A percentile compares a stretch with the other conserved stretches of the same genome.
These are phyloP conservation scores for Neofusicoccum laricinum DNA, from an alignment of 2,329 filamentous ascomycete species.

Conservation along the genomic window DNA sequence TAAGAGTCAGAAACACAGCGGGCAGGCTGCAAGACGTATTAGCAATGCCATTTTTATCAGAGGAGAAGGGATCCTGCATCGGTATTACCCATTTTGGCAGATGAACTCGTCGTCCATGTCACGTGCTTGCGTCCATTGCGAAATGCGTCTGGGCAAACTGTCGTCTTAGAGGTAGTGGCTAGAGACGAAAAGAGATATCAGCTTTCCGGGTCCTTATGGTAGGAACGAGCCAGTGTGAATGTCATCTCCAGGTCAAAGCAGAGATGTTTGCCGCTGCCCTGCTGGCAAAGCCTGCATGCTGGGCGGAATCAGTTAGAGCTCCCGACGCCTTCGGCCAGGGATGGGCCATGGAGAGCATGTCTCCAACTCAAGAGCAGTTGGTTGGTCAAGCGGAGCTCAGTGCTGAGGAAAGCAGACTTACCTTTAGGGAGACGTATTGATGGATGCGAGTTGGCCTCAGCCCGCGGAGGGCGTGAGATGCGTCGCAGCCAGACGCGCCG, in stretches of 20 bases:
- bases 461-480: background rate
- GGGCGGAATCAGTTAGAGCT: constrained; percentile 1
- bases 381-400: no score
- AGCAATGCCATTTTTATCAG: background rate
- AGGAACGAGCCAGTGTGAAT: background rate
- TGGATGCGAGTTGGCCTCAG: background rate
- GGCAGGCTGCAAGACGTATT: background rate
- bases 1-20: background rate
- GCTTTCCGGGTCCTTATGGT: background rate
- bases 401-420: background rate
- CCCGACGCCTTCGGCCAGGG: background rate
- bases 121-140: background rate
- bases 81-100: background rate
- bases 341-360: background rate
- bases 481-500: background rate
- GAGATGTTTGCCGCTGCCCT: background rate
- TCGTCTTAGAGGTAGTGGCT: background rate
- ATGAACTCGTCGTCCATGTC: background rate
- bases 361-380: background rate
- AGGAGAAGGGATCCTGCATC: background rate
- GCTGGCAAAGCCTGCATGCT: background rate
- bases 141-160: background rate
- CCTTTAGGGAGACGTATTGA: background rate
- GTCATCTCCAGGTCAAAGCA: background rate
- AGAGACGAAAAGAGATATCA: background rate